These are phyloP conservation scores for Ophiostoma populinum DNA, from an alignment of 2,329 filamentous ascomycete genomes.

Conservation along the genomic window DNA sequence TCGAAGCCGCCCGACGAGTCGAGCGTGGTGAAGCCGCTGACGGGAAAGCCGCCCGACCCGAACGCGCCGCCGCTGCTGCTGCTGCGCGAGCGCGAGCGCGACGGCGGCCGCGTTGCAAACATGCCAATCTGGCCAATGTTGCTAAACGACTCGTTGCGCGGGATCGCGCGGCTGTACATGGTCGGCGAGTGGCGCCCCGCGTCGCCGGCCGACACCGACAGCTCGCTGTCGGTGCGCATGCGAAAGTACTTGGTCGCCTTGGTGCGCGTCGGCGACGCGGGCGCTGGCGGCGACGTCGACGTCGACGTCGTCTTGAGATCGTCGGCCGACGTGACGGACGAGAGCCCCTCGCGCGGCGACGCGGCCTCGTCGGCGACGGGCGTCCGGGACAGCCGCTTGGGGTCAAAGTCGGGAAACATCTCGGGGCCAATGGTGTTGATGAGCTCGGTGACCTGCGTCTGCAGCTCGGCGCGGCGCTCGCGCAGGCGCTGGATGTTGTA, in stretches of 20 bases:
- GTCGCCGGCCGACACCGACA: constrained; percentile 19
- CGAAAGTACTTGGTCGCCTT: constrained; percentile 5
- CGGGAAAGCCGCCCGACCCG: constrained; percentile 42
- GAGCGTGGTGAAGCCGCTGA: constrained; percentile 52
- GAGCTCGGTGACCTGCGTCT: constrained; percentile 67
- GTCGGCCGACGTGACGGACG: constrained; percentile 5
- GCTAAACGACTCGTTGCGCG: constrained; percentile 84
- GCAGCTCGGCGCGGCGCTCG: constrained; percentile 53
- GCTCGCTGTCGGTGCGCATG: constrained; percentile 30
- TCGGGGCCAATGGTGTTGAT: constrained; percentile 94
- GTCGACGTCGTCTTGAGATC: constrained; percentile 5
- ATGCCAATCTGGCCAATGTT: constrained; percentile 77
- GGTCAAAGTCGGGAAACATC: constrained; percentile 91
- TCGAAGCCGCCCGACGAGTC: constrained; percentile 57
- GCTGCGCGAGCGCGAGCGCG: constrained; percentile 60
- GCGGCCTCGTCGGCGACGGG: constrained; percentile 19
- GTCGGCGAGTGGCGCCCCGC: constrained; percentile 21
- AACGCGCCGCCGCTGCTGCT: constrained; percentile 49
- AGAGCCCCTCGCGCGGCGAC: not conserved
- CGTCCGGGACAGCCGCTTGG: constrained; percentile 49
- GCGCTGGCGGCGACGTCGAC: not conserved
- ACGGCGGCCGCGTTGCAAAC: constrained; percentile 72
- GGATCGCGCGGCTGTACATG: constrained; percentile 38
- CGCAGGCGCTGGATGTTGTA: constrained; percentile 72
- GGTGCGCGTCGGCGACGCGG: no score